Evolutionary conservation across 345 rosid species (phyloP).

Genomic region (Diplotaxis tenuifolia): DNA sequence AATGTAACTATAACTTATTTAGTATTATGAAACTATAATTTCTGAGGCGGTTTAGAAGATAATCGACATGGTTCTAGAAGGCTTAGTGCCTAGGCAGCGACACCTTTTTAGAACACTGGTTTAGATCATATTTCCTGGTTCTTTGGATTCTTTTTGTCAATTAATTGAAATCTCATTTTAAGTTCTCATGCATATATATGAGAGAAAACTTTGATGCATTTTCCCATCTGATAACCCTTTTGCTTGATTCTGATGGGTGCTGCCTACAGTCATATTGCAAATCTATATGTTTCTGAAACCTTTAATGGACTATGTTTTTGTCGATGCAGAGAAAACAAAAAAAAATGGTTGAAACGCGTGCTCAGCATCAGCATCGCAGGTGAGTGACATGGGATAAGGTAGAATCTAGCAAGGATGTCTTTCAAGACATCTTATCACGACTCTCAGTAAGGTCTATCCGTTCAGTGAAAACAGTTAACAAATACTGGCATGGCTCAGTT

Average conservation of each 20-base stretch:
- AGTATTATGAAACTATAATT: no score
- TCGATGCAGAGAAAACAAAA: constrained; percentile 20
- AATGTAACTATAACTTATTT: no score
- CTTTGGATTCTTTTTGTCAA: not conserved
- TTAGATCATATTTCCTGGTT: not conserved
- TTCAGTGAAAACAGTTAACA: constrained; percentile 19
- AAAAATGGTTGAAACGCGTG: constrained; percentile 26
- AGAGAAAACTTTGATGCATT: not conserved
- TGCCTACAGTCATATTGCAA: constrained; percentile 1
- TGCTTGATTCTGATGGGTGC: constrained; percentile 7
- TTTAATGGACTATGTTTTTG: no score
- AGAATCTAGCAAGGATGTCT: constrained; percentile 10
- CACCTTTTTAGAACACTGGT: no score
- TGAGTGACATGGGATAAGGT: constrained; percentile 12
- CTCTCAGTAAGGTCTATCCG: constrained; percentile 21
- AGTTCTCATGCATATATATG: constrained; percentile 2
- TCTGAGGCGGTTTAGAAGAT: no score
- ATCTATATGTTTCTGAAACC: constrained; percentile 4
- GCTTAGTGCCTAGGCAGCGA: no score
- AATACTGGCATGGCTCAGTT: not conserved
- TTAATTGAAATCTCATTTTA: no score
- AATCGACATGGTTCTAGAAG: no score
- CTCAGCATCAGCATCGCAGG: not conserved
- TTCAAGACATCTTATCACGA: constrained; percentile 28
- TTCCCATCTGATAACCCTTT: constrained; percentile 4